Conservation (phyloP, 2,329 filamentous ascomycete genomes). For the Fusarium nurragi region DNA sequence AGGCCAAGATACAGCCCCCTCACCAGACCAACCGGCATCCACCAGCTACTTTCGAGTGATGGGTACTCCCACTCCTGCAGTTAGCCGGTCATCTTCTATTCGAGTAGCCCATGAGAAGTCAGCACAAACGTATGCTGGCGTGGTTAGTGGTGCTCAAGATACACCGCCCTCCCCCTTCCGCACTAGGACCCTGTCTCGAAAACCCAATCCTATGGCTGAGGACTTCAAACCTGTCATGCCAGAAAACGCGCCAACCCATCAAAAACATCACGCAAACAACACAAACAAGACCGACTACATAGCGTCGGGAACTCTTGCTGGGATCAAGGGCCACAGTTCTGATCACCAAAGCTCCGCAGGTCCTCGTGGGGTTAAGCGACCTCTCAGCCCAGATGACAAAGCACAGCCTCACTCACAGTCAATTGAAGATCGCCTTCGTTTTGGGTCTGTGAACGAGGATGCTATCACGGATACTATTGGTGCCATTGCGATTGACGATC, state of each 20-base stretch:
- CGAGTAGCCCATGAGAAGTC: conserved; percentile 26
- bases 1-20: conserved; percentile 27
- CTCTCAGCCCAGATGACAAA: conserved; percentile 36
- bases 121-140: conserved; percentile 29
- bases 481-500: conserved; percentile 88
- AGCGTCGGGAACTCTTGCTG: conserved; percentile 13
- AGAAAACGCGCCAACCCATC: conserved; percentile 6
- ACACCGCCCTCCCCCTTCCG: conserved; percentile 17
- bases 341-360: conserved; percentile 18
- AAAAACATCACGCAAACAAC: conserved; percentile 3
- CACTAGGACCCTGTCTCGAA: conserved; percentile 10
- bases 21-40: conserved; percentile 25
- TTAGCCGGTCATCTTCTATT: conserved; percentile 5
- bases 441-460: conserved; percentile 58
- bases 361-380: conserved; percentile 51
- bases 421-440: conserved; percentile 36
- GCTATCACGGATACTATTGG: conserved; percentile 92
- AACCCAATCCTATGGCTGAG: conserved; percentile 4
- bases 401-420: conserved; percentile 13
- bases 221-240: conserved; percentile 4
- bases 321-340: background rate
- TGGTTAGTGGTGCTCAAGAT: conserved; percentile 14
- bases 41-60: conserved; percentile 34
- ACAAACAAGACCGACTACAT: conserved; percentile 32
- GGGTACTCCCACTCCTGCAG: conserved; percentile 19